Evolutionary conservation across 257 asterid genomes (phyloP).

Genomic region (Coffea eugenioides): DNA sequence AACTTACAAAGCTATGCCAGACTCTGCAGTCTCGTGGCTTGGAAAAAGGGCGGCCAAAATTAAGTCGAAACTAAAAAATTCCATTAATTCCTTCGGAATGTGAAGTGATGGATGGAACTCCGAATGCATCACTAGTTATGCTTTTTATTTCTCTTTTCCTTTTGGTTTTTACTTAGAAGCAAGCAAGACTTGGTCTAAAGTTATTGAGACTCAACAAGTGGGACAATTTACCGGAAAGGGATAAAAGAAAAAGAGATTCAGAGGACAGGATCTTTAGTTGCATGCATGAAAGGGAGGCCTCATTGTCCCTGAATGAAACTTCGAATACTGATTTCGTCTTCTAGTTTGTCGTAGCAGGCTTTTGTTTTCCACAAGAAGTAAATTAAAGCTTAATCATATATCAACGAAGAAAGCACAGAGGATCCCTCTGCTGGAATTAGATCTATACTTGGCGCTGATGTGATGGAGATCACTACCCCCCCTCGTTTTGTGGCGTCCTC

Average conservation of each 20-base stretch:
- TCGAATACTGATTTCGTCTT: neutral
- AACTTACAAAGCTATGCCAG: slow-evolving; percentile 43
- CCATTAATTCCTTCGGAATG: slow-evolving; percentile 1
- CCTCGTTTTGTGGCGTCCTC: no score
- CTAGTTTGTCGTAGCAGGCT: neutral
- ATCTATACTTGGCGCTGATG: no score
- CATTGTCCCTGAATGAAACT: neutral
- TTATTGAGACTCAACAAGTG: slow-evolving; percentile 24
- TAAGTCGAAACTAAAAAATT: neutral
- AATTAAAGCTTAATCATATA: neutral
- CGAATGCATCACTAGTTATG: slow-evolving; percentile 3
- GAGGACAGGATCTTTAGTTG: slow-evolving; percentile 6
- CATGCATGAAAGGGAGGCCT: neutral
- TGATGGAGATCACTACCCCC: no score
- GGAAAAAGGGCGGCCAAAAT: neutral
- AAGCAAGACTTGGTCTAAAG: slow-evolving; percentile 28
- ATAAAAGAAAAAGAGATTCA: slow-evolving; percentile 16
- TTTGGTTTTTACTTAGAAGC: slow-evolving; percentile 10
- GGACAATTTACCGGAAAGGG: slow-evolving; percentile 21
- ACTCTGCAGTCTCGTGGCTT: slow-evolving; percentile 36
- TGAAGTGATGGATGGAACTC: slow-evolving; percentile 14
- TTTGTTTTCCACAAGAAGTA: no score
- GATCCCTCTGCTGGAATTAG: no score
- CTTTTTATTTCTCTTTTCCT: slow-evolving; percentile 17
- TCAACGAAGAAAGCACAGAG: neutral